Percentiles rank a stretch among this genome's conserved stretches.
Evolutionary conservation across 805 yeast species (phyloP).

Genomic region (Spencermartinsiella europaea): DNA sequence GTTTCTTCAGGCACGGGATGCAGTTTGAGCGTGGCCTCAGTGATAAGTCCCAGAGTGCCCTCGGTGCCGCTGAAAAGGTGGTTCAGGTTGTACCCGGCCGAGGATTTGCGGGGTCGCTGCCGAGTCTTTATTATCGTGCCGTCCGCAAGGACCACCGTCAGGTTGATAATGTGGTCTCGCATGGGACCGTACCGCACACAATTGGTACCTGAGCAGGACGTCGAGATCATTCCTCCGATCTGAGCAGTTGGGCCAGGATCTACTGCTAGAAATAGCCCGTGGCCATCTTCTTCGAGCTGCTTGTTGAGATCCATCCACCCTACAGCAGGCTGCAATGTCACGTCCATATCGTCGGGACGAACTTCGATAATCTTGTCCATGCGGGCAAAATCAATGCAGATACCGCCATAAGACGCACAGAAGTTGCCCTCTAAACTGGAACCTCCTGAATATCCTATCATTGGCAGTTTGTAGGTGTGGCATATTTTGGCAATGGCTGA

Average conservation of each 20-base stretch:
- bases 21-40: slow-evolving; percentile 68
- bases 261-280: slow-evolving; percentile 61
- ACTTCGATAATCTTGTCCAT: slow-evolving; percentile 55
- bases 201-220: slow-evolving; percentile 76
- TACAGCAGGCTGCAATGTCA: slow-evolving; percentile 71
- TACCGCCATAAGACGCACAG: slow-evolving; percentile 61
- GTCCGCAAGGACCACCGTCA: slow-evolving; percentile 75
- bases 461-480: slow-evolving; percentile 56
- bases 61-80: slow-evolving; percentile 73
- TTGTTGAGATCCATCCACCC: slow-evolving; percentile 71
- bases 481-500: slow-evolving; percentile 58
- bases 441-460: slow-evolving; percentile 75
- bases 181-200: slow-evolving; percentile 77
- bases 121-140: slow-evolving; percentile 73
- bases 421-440: slow-evolving; percentile 81
- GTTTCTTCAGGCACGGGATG: slow-evolving; percentile 62
- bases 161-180: slow-evolving; percentile 62
- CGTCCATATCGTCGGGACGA: slow-evolving; percentile 62
- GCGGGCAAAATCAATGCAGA: slow-evolving; percentile 53
- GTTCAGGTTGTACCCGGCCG: slow-evolving; percentile 76
- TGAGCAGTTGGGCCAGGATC: slow-evolving; percentile 80
- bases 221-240: slow-evolving; percentile 73
- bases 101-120: slow-evolving; percentile 67
- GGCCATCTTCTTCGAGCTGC: slow-evolving; percentile 38
- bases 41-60: slow-evolving; percentile 74